These are phyloP conservation scores for Tylopilus balloui DNA, from an alignment of 768 basidiomycete genomes.

Conservation along the genomic window DNA sequence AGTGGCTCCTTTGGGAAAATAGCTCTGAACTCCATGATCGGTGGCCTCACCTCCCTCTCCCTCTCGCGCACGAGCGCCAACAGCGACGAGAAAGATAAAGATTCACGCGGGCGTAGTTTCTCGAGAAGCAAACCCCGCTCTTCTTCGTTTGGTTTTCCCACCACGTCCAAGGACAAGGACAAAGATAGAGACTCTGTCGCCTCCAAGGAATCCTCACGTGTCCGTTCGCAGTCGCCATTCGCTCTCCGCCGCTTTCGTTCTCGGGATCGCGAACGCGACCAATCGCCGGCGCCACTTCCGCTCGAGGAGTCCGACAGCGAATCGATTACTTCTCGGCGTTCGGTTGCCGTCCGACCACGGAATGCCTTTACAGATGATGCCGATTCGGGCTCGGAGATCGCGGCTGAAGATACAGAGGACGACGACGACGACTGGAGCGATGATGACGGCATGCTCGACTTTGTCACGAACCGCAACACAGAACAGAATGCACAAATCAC, in stretches of 20 bases:
- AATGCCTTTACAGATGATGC: slow-evolving; percentile 57
- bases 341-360: slow-evolving; percentile 48
- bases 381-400: slow-evolving; percentile 63
- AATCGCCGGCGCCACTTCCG: slow-evolving; percentile 53
- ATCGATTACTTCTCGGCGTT: slow-evolving; percentile 27
- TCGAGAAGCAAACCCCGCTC: slow-evolving; percentile 43
- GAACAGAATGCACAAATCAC: slow-evolving; percentile 68
- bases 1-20: slow-evolving; percentile 56
- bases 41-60: slow-evolving; percentile 60
- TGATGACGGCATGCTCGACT: slow-evolving; percentile 59
- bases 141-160: slow-evolving; percentile 42
- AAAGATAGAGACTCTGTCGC: slow-evolving; percentile 35
- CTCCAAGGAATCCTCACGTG: slow-evolving; percentile 52
- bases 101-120: slow-evolving; percentile 49
- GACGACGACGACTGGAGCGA: slow-evolving; percentile 61
- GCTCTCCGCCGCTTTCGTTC: slow-evolving; percentile 62
- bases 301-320: slow-evolving; percentile 56
- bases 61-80: slow-evolving; percentile 50
- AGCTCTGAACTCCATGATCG: slow-evolving; percentile 68
- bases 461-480: slow-evolving; percentile 83
- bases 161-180: slow-evolving; percentile 30
- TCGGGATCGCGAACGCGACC: slow-evolving; percentile 48
- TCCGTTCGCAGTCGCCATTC: slow-evolving; percentile 81
- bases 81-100: slow-evolving; percentile 42
- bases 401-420: slow-evolving; percentile 45